Evolutionary conservation across 2,329 filamentous ascomycete genomes (phyloP), one percentile per base, ranked within the genome.

Genomic region (Sclerotinia subarctica): DNA sequence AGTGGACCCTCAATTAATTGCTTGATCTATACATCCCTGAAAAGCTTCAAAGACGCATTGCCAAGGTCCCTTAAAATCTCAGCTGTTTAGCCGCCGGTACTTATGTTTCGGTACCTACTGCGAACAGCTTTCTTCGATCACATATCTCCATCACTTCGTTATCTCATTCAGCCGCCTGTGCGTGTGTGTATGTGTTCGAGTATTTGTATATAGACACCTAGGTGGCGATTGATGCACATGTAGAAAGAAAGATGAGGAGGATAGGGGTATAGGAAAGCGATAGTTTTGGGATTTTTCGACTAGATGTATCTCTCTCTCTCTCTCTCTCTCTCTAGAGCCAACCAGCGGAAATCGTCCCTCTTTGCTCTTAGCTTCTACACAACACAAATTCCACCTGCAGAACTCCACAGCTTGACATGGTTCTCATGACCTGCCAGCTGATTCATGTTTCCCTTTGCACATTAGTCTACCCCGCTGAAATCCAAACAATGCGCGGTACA

Each of bases 391-490:
- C 17, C 46, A 59, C 56, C 56, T 58, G 56, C 38, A 58, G 38
- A 29, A 21, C 24, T 58, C 38, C 56, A 62, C 44, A 38, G 59
- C 59, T 38, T 3, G 46, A 63, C 59, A 63, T 63, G 59, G 46
- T 59, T 59, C 10, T 63, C 21, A 63, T 51, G 1, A 13, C 44
- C 26, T 32, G 38, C 46, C 19, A 63, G 46, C 46, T 52, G 59
- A 52, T 42, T 52, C 29, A 32, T 63, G 11, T 15, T 24, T 24
- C 26, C 21, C 21, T 42, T 42, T 24, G 17, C 19, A 35, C 1
- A 21, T n/a, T 17, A 53, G n/a, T 53, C n/a, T 38, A 44, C 60
- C 47, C 32, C 35, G 60, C 60, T 35, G 13, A 44, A 21, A 5
- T 29, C 21, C 10, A 42, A 19, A 53, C 4, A 21, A 8, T 29